Conservation (phyloP, 2,329 filamentous ascomycete species). For the Exophiala phaeomuriformis region DNA sequence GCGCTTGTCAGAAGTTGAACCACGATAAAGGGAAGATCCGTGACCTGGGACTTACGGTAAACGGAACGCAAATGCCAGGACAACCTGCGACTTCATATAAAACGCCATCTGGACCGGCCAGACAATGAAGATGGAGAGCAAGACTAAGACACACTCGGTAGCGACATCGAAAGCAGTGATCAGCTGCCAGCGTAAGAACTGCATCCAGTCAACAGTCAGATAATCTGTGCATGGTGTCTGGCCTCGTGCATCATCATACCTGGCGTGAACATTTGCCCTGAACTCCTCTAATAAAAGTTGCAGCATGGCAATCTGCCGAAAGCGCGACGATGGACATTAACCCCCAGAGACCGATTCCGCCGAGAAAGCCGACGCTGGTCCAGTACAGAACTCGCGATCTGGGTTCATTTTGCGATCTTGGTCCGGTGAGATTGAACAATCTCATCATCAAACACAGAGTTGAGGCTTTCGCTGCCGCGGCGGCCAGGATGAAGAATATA, state of each 20-base stretch:
- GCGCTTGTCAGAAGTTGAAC: neutral
- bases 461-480: conserved; percentile 29
- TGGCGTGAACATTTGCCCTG: conserved; percentile 14
- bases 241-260: conserved; percentile 1
- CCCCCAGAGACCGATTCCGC: conserved; percentile 20
- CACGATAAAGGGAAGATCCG: neutral
- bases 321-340: conserved; percentile 25
- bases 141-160: conserved; percentile 25
- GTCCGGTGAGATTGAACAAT: conserved; percentile 24
- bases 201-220: neutral
- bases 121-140: conserved; percentile 27
- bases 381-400: conserved; percentile 24
- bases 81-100: conserved; percentile 26
- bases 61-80: conserved; percentile 35
- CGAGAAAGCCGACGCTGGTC: conserved; percentile 15
- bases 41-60: conserved; percentile 29
- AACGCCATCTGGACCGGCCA: conserved; percentile 26
- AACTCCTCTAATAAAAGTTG: conserved; percentile 10
- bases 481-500: conserved; percentile 29
- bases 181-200: conserved; percentile 32
- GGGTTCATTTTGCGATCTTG: conserved; percentile 9
- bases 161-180: conserved; percentile 37
- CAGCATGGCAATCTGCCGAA: conserved; percentile 17
- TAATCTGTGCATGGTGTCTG: neutral
- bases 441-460: conserved; percentile 29